Conservation (phyloP, 2,329 filamentous ascomycete species). For the Pleomassaria siparia region DNA sequence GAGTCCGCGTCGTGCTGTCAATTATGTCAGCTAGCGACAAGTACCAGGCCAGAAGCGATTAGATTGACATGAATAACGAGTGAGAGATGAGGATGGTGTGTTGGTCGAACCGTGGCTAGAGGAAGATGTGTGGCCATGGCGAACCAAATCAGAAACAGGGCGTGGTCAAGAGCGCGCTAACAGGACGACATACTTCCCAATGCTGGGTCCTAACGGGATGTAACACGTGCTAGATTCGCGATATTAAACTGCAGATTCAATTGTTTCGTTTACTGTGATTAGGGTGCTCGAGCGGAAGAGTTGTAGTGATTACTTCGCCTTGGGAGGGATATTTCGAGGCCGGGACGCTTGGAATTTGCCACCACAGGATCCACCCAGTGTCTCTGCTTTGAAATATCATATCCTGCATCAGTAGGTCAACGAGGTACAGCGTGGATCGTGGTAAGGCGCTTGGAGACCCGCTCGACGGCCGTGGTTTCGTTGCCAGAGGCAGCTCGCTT, state of each 20-base stretch:
- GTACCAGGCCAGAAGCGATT: constrained; percentile 22
- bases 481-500: constrained; percentile 22
- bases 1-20: constrained; percentile 37
- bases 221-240: constrained; percentile 9
- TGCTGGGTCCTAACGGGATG: constrained; percentile 9
- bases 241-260: constrained; percentile 1
- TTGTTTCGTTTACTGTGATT: constrained; percentile 11
- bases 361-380: constrained; percentile 4
- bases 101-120: constrained; percentile 16
- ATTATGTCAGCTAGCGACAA: constrained; percentile 34
- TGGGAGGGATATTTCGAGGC: constrained; percentile 14
- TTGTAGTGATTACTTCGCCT: constrained; percentile 3
- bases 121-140: constrained; percentile 8
- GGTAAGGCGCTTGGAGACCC: constrained; percentile 25
- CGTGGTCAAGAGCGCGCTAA: constrained; percentile 5
- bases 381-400: constrained; percentile 1
- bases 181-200: constrained; percentile 7
- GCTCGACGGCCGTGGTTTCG: constrained; percentile 22
- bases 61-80: constrained; percentile 14
- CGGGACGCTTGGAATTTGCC: constrained; percentile 13
- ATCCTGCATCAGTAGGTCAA: constrained; percentile 6
- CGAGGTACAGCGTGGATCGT: constrained; percentile 20
- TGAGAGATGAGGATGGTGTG: constrained; percentile 23
- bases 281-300: constrained; percentile 3
- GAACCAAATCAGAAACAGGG: neutral